phyloP scores from a whole-genome alignment of 1,284 basidiomycete genomes.

The Cutaneotrichosporon curvatum region DNA sequence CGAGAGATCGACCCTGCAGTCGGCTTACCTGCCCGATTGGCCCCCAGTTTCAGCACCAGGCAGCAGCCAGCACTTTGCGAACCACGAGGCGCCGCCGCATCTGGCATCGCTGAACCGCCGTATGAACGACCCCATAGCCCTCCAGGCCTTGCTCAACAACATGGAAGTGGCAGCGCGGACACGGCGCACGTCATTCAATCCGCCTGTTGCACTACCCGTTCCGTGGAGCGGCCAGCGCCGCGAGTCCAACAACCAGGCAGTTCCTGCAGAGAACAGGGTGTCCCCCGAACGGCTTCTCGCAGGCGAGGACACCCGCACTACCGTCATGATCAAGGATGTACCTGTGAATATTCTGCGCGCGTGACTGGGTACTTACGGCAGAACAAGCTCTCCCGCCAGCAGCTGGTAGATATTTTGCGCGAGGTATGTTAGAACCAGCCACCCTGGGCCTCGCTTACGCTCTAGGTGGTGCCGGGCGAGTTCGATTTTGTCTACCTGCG shows the following conservation, averaged over 20 bases:
- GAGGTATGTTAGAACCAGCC: constrained; percentile 26
- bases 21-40: no score
- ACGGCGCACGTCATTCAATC: constrained; percentile 3
- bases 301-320: constrained; percentile 38
- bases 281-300: constrained; percentile 31
- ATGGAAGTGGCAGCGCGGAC: constrained; percentile 26
- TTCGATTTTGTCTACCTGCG: constrained; percentile 46
- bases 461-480: constrained; percentile 39
- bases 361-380: constrained; percentile 10
- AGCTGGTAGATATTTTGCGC: constrained; percentile 40
- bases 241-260: no score
- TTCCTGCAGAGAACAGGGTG: constrained; percentile 36
- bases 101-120: not conserved
- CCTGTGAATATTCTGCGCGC: constrained; percentile 27
- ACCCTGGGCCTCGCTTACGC: no score
- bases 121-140: constrained; percentile 7
- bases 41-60: no score
- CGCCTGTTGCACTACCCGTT: not conserved
- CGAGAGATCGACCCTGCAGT: no score
- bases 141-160: constrained; percentile 25
- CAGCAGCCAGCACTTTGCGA: no score
- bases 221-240: constrained; percentile 12
- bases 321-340: constrained; percentile 47
- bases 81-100: not conserved
- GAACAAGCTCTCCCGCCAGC: constrained; percentile 45